A percentile compares a stretch with the other conserved stretches of the same genome.
phyloP scores from a whole-genome alignment of 2,329 filamentous ascomycete species.

The Xylariaceae sp. region DNA sequence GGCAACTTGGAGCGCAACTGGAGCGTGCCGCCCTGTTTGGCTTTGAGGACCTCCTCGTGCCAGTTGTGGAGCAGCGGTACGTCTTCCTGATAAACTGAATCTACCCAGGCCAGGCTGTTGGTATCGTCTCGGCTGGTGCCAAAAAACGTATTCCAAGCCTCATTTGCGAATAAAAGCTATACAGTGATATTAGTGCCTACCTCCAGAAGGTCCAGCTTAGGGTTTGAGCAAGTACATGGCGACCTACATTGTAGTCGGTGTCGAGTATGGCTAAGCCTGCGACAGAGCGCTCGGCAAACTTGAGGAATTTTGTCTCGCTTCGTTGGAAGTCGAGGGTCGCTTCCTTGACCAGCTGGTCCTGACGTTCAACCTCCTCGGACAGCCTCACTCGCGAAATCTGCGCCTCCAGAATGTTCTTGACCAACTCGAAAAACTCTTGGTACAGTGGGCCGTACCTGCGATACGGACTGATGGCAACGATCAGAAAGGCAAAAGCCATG shows the following conservation, averaged over 20 bases:
- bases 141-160: constrained; percentile 24
- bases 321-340: constrained; percentile 20
- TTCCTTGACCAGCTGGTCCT: constrained; percentile 21
- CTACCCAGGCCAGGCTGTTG: constrained; percentile 16
- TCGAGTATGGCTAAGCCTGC: constrained; percentile 23
- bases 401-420: constrained; percentile 19
- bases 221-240: neutral
- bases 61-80: constrained; percentile 20
- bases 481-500: constrained; percentile 20
- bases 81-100: constrained; percentile 21
- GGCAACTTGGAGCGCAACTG: constrained; percentile 24
- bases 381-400: constrained; percentile 21
- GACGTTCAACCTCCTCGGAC: constrained; percentile 20
- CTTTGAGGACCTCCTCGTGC: constrained; percentile 15
- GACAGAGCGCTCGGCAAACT: constrained; percentile 24
- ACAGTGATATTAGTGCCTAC: neutral
- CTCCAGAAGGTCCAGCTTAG: too few relatives aligned
- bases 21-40: constrained; percentile 24
- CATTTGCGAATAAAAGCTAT: constrained; percentile 25
- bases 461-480: constrained; percentile 24
- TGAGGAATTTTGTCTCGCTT: constrained; percentile 24
- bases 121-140: constrained; percentile 17
- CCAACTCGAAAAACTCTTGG: constrained; percentile 19
- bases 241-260: constrained; percentile 18
- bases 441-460: constrained; percentile 18